A percentile compares a stretch with the other conserved stretches of the same genome.
Evolutionary conservation across 2,329 filamentous ascomycete genomes (phyloP).

Genomic region (Neocatenulostroma microsporum): DNA sequence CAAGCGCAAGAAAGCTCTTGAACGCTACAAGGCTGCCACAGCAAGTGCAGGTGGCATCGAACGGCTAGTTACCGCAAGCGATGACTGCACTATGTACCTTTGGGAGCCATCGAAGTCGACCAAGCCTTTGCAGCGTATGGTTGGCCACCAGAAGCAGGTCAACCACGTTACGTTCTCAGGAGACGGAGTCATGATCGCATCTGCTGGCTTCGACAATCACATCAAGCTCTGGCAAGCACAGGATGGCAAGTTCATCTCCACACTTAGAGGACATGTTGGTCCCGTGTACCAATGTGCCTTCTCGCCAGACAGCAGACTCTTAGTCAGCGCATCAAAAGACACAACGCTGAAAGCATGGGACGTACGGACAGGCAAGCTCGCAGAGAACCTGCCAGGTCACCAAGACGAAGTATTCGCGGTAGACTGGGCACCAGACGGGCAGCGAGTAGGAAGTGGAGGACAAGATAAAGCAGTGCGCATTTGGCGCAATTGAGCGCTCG

Average conservation of each 20-base stretch:
- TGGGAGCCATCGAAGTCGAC: constrained; percentile 75
- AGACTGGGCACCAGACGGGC: constrained; percentile 89
- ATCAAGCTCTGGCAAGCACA: constrained; percentile 84
- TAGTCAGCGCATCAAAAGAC: constrained; percentile 85
- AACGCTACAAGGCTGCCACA: constrained; percentile 79
- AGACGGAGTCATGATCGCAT: constrained; percentile 79
- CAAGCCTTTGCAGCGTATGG: constrained; percentile 78
- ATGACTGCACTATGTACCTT: constrained; percentile 93
- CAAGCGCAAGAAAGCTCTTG: constrained; percentile 65
- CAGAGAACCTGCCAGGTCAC: constrained; percentile 77
- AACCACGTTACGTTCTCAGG: constrained; percentile 94
- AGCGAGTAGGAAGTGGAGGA: constrained; percentile 81
- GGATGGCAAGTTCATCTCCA: constrained; percentile 72
- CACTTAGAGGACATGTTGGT: constrained; percentile 79
- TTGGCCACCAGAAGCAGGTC: constrained; percentile 95
- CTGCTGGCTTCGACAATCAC: constrained; percentile 86
- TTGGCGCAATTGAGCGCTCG: constrained; percentile 48
- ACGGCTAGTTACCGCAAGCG: constrained; percentile 78
- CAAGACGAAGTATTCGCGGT: constrained; percentile 89
- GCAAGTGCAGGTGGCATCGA: constrained; percentile 57
- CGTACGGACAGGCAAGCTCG: constrained; percentile 73
- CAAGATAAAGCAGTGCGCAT: constrained; percentile 73
- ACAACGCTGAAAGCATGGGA: constrained; percentile 95
- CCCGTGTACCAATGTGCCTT: constrained; percentile 91
- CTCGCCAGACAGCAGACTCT: constrained; percentile 79